Base-by-base conservation (phyloP, 192 early-diverging fungal species). In the Cladochytrium replicatum region DNA sequence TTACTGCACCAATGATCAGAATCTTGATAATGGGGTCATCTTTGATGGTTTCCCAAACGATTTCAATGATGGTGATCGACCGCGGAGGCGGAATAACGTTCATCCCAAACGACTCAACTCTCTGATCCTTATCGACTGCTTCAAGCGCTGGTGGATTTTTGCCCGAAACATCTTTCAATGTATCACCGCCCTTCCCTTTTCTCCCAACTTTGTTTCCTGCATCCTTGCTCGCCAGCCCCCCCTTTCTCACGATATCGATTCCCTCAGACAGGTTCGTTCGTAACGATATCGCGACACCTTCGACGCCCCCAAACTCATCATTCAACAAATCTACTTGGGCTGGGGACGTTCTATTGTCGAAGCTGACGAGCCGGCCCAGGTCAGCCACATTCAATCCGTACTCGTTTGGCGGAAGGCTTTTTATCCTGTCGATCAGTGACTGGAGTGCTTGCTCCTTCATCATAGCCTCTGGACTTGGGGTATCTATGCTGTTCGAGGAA, bases 1-100 rank as follows among this genome's bases (percentile, higher is more conserved):
- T 47, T 1, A 66, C 54, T 6, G 77, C 77, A 43, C 73, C 71
- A 2, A 77, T 58, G 44, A 79, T 62, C 17, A 79, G 51, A 26
- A 79, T 59, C 44, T 77, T 74, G 41, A 79, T 54, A 55, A 79
- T 79, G 1, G 73, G 73, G 47, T 79, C 77, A 7, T 79, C 77
- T 25, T 66, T 65, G 45, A 79, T 69, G 26, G 64, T 71, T 5
- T 59, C 73, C 63, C 54, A 65, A 11, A 79, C 55, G 19, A 79
- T 68, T 45, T 73, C 60, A 17, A 79, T 46, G 30, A 79, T 73
- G 0, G 73, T 74, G 11, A 68, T 64, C 8, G 64, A 68, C 2
- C 50, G 64, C 3, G 77, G 77, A 6, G 77, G 77, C 7, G 77
- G 77, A 29, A 74, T 71, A 13, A 74, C 48, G 50, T 77, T 79